A percentile compares a stretch with the other conserved stretches of the same genome.
These are phyloP conservation scores for Raffaelea ambrosiae DNA, from an alignment of 2,329 filamentous ascomycete genomes.

Conservation along the genomic window DNA sequence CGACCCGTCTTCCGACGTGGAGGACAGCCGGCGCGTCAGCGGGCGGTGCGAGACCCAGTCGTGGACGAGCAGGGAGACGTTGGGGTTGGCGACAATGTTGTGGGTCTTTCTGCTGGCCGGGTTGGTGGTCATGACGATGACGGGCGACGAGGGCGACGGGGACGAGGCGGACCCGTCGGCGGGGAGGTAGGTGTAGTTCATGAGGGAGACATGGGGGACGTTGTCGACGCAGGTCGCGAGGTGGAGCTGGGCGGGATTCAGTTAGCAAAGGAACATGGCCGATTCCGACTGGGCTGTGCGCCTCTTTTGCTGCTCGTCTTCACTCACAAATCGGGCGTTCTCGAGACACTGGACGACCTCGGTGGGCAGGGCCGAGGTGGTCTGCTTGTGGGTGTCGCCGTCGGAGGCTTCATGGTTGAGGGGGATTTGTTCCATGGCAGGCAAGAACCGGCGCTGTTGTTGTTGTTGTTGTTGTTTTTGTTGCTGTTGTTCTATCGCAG, in stretches of 20 bases:
- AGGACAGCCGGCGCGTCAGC: constrained; percentile 52
- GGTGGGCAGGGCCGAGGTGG: constrained; percentile 61
- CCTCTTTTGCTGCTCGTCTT: too few relatives aligned
- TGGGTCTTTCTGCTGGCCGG: constrained; percentile 69
- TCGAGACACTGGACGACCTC: constrained; percentile 88
- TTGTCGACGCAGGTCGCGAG: constrained; percentile 83
- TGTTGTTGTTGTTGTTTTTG: constrained; percentile 2
- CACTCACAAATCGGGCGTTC: constrained; percentile 83
- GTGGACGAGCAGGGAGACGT: constrained; percentile 90
- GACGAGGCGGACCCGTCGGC: constrained; percentile 64
- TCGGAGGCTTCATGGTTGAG: constrained; percentile 69
- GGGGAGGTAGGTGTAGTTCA: constrained; percentile 98
- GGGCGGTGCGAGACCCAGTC: constrained; percentile 94
- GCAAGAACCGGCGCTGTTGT: not conserved
- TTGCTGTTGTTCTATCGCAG: not conserved
- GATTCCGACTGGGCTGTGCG: too few relatives aligned
- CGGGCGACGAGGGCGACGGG: constrained; percentile 44
- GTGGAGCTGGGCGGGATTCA: constrained; percentile 60
- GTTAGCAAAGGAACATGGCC: not conserved
- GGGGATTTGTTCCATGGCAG: constrained; percentile 53
- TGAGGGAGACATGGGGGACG: constrained; percentile 84
- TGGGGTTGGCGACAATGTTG: constrained; percentile 76
- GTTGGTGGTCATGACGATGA: constrained; percentile 91
- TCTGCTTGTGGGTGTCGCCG: constrained; percentile 61
- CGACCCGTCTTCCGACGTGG: not conserved